Evolutionary conservation across 1,139 yeast species (phyloP), one percentile per base, ranked within the genome.

Genomic region (Candida pseudoviswanathii): DNA sequence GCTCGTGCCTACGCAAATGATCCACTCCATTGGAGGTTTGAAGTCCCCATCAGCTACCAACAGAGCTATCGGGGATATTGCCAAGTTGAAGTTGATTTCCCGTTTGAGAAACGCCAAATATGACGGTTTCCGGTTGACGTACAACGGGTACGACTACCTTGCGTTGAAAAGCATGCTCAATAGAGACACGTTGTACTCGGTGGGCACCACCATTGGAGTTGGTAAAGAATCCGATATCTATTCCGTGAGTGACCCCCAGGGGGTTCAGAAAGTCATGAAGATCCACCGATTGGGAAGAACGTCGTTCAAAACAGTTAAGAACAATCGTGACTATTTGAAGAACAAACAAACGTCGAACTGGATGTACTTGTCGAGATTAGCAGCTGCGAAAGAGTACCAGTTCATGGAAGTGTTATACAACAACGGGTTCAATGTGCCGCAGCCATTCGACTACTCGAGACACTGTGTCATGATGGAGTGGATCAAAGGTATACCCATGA

Each of bases 191-290:
- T 66, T 94, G 7, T 85, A 85, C 59, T 86, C 95, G 2, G 82
- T 94, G 9, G 98, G 97, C 16, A 79, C 86, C 41, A 89, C 88
- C 25, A 91, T 94, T 59, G 99, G 99, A 50, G 96, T 95, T 46
- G 99, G 99, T 61, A 94, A 94, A 65, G 99, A 94, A 66, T 90
- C 97, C 3, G 99, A 94, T 70, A 92, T 94, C 60, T 91, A 86
- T 65, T 80, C 94, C n/a, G 92, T 89, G 1, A 85, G 88, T 51
- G 94, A 88, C 60, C 72, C 78, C 8, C 64, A 77, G 26, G 96
- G 96, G 1, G 65, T 64, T 11, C 81, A 82, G 52, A 81, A 80
- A 60, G 97, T 92, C 9, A 67, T 95, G 63, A 94, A 94, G 68
- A 86, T 94, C 43, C 98, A 92, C 68, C 79, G 99, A 58, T 75